Evolutionary conservation across 2,329 filamentous ascomycete species (phyloP), one percentile per base, ranked within the genome.

Genomic region (Trichoderma gracile): DNA sequence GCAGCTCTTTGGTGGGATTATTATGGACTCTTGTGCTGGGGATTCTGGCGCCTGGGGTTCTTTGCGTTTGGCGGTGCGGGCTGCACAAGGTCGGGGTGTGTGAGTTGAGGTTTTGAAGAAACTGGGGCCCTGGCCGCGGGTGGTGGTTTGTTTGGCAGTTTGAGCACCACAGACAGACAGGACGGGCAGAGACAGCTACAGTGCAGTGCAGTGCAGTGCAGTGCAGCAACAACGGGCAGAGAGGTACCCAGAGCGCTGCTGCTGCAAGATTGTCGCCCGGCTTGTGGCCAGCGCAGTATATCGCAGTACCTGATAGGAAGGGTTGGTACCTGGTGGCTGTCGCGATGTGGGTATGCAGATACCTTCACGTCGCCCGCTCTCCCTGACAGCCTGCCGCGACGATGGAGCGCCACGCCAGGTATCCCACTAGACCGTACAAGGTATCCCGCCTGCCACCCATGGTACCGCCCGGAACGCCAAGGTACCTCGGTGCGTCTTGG

Each of bases 91-190:
- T 66, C 62, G 64, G 52, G 33, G 57, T 42, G 38, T 62, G 33
- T 38, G 33, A 38, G 33, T 12, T 38, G 58, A 58, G 64, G 64
- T 62, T 62, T 62, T 54, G 58, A n/a, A 40, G 21, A 38, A 46
- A 62, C 47, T 46, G 58, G 58, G 58, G 58, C 58, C 49, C 15
- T 17, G 58, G 15, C 58, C 53, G 46, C 23, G 47, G 43, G 57
- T 52, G 58, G 58, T 61, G 55, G 47, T 53, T 56, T 61, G 46
- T 40, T 17, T 45, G 38, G 38, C 25, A 52, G 25, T 46, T 25
- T 33, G 17, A 19, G 45, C 19, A 21, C 7, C 30, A 30, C 27
- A 9, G 30, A 30, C 30, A 30, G 30, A 30, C 30, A n/a, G n/a
- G n/a, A n/a, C n/a, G n/a, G n/a, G 27, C 27, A 27, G 27, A 7